A percentile compares a stretch with the other conserved stretches of the same genome.
These are phyloP conservation scores for Phtheirospermum japonicum DNA, from an alignment of 257 asterid genomes.

Conservation along the genomic window DNA sequence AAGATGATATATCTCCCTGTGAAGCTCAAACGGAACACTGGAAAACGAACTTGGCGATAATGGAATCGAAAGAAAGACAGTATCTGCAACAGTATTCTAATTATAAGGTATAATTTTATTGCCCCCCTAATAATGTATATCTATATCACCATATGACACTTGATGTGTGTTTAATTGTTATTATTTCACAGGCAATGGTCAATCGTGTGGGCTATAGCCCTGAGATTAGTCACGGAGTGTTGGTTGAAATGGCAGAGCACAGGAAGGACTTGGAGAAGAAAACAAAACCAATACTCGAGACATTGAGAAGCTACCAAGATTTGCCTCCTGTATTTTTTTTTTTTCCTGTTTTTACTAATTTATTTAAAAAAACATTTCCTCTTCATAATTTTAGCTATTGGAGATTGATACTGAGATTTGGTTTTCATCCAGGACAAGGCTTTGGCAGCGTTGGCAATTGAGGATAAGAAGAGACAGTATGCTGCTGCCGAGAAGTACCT, in stretches of 20 bases:
- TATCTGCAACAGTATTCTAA: conserved; percentile 87
- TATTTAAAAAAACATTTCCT: background rate
- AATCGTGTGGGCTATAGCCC: conserved; percentile 91
- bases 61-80: conserved; percentile 93
- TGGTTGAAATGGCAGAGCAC: conserved; percentile 99
- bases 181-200: conserved; percentile 72
- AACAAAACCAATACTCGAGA: conserved; percentile 90
- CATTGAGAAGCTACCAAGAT: conserved; percentile 98
- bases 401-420: conserved; percentile 13
- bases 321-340: conserved; percentile 74
- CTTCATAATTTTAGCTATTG: conserved; percentile 1
- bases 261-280: conserved; percentile 87
- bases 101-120: conserved; percentile 54
- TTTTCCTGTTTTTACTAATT: conserved; percentile 11
- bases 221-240: conserved; percentile 87
- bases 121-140: background rate
- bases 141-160: background rate
- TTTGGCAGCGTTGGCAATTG: conserved; percentile 90
- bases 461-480: conserved; percentile 91
- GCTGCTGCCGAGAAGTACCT: conserved; percentile 96
- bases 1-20: conserved; percentile 87
- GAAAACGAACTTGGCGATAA: conserved; percentile 74
- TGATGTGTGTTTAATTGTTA: background rate
- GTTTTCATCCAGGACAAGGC: conserved; percentile 76
- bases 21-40: conserved; percentile 93